Conservation (phyloP, 345 rosid genomes). For the Rhodamnia argentea region DNA sequence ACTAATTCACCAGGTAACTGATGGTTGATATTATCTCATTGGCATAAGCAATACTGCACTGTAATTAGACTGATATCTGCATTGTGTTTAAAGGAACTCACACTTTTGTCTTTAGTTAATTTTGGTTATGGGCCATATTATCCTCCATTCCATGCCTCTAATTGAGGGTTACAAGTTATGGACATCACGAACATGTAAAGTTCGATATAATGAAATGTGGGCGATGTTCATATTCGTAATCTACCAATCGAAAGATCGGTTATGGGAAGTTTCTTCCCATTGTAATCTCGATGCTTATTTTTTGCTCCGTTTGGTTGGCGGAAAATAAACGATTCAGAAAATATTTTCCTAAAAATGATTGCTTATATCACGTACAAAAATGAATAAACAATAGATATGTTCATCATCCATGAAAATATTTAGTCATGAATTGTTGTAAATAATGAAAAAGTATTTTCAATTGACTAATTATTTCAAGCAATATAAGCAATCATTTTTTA, state of each 20-base stretch:
- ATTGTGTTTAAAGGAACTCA: not conserved
- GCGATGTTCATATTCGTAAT: not conserved
- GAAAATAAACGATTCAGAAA: too few species aligned
- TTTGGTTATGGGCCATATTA: not conserved
- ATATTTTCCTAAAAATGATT: too few species aligned
- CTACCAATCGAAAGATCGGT: not conserved
- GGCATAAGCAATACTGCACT: not conserved
- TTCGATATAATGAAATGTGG: not conserved
- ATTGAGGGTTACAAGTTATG: not conserved
- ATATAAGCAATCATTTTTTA: too few species aligned
- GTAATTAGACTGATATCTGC: not conserved
- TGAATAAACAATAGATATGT: too few species aligned
- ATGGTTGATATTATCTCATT: not conserved
- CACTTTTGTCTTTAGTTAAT: not conserved
- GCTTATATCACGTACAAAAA: too few species aligned
- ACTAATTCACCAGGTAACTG: conserved; percentile 87
- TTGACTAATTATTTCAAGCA: too few species aligned
- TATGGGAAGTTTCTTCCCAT: not conserved
- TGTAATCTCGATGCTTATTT: not conserved
- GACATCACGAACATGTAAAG: not conserved
- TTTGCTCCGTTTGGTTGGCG: too few species aligned
- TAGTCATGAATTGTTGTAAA: too few species aligned
- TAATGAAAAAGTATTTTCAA: too few species aligned
- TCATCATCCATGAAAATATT: too few species aligned
- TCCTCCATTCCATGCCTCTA: not conserved